A percentile compares a stretch with the other conserved stretches of the same genome.
These are phyloP conservation scores for Piedraia hortae DNA, from an alignment of 2,329 filamentous ascomycete genomes.

Conservation along the genomic window DNA sequence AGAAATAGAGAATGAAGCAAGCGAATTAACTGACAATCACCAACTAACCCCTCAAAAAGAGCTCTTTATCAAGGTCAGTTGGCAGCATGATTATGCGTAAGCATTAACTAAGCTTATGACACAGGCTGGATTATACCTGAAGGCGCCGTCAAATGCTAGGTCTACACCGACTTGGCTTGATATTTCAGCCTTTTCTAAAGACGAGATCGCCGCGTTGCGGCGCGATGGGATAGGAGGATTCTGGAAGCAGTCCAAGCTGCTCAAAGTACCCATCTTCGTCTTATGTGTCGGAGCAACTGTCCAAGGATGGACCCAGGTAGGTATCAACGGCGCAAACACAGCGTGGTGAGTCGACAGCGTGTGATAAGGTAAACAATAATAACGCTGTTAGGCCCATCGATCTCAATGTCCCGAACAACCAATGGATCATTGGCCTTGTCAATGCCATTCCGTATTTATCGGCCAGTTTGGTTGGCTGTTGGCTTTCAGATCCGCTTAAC, in stretches of 20 bases:
- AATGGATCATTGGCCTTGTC: slow-evolving; percentile 36
- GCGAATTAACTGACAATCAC: too few species aligned
- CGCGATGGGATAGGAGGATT: neutral
- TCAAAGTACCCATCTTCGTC: slow-evolving; percentile 25
- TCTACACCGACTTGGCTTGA: too few species aligned
- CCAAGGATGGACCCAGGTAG: slow-evolving; percentile 26
- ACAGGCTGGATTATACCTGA: too few species aligned
- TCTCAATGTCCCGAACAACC: too few species aligned
- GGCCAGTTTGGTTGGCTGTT: slow-evolving; percentile 2
- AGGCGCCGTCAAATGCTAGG: too few species aligned
- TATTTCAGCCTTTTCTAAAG: too few species aligned
- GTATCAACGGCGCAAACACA: slow-evolving; percentile 25
- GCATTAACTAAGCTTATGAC: too few species aligned
- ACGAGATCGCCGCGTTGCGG: too few species aligned
- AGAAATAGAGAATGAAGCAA: too few species aligned
- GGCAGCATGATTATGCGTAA: too few species aligned
- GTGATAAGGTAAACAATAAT: slow-evolving; percentile 10
- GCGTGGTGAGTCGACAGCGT: slow-evolving; percentile 21
- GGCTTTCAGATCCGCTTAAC: slow-evolving; percentile 18
- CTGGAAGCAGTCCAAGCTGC: slow-evolving; percentile 21
- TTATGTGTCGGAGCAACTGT: slow-evolving; percentile 25
- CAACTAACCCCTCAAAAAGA: too few species aligned
- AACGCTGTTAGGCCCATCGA: neutral
- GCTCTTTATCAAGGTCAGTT: too few species aligned
- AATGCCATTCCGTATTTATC: slow-evolving; percentile 29